Evolutionary conservation across 805 yeast species (phyloP), one percentile per base, ranked within the genome.

Genomic region (Hanseniaspora taiwanica): DNA sequence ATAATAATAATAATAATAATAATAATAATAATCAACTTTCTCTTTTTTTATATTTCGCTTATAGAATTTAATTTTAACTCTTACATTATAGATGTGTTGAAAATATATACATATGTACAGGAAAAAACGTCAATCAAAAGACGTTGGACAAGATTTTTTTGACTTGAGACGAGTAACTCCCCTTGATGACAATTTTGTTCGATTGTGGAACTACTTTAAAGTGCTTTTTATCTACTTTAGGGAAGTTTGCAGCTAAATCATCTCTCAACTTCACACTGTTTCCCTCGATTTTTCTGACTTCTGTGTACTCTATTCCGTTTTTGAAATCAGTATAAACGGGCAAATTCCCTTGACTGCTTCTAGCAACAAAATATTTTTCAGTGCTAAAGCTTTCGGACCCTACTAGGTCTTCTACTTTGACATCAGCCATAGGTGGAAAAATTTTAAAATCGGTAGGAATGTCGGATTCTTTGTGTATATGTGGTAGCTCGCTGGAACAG

Each of bases 321-420:
- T 76, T 82, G 46, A 67, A 58, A 46, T 81, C 84, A 40, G 71
- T 66, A 61, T 85, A 85, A 1, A 85, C 81, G n/a, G 95, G 95
- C 54, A 86, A 65, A 54, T 80, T 76, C 4, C 89, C 85, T 36
- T 63, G 66, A 13, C 69, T 59, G 6, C 83, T 68, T 55, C 80
- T 75, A 34, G 51, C 53, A 10, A 65, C 48, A 42, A 48, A 56
- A 47, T 65, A 65, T 2, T 52, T 50, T 3, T 53, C 54, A 35
- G 50, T 49, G 6, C 58, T 62, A 42, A 56, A 55, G 13, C 48
- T 13, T 32, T 33, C 42, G 8, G 37, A 36, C 10, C 48, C 55
- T 2, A 59, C 46, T 14, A 59, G 40, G 13, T 63, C 66, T 21
- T 48, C 44, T 2, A 56, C 47, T 6, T 53, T 47, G 14, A 63